phyloP scores from a whole-genome alignment of 805 yeast species.

The Metschnikowia sp. region DNA sequence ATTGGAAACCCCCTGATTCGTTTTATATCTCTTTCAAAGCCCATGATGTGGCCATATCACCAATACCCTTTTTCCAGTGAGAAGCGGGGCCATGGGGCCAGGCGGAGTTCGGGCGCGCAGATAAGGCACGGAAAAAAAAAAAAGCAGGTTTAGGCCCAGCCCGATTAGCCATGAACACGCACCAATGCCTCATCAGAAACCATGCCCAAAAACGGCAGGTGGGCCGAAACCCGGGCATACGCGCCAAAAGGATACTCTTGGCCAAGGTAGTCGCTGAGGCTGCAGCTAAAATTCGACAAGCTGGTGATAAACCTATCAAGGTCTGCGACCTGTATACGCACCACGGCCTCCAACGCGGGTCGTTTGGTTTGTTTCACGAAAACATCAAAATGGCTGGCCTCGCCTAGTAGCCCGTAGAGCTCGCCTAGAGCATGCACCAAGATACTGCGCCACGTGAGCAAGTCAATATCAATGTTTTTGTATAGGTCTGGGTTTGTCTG shows the following conservation, averaged over 20 bases:
- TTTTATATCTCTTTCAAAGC: too few relatives aligned
- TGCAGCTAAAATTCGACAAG: conserved; percentile 29
- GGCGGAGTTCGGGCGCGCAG: background rate
- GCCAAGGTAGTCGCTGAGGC: conserved; percentile 25
- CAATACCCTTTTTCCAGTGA: too few relatives aligned
- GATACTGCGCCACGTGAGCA: conserved; percentile 31
- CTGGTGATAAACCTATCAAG: conserved; percentile 28
- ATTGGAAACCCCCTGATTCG: too few relatives aligned
- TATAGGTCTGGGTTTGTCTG: conserved; percentile 11
- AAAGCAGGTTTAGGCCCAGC: too few relatives aligned
- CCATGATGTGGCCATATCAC: too few relatives aligned
- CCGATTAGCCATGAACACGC: background rate
- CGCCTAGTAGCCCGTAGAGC: conserved; percentile 34
- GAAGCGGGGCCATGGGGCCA: background rate
- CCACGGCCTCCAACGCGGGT: conserved; percentile 17
- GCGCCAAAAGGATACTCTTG: conserved; percentile 18
- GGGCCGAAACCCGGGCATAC: conserved; percentile 16
- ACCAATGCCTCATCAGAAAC: conserved; percentile 12
- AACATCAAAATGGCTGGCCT: conserved; percentile 29
- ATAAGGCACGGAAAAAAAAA: too few relatives aligned
- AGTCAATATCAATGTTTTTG: conserved; percentile 21
- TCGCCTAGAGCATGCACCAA: conserved; percentile 23
- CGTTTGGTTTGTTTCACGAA: conserved; percentile 15
- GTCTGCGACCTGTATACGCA: conserved; percentile 32
- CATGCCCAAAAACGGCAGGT: conserved; percentile 22